Evolutionary conservation across 139 green algal species (phyloP), one percentile per base, ranked within the genome.

Genomic region (Tetraselmis chui): DNA sequence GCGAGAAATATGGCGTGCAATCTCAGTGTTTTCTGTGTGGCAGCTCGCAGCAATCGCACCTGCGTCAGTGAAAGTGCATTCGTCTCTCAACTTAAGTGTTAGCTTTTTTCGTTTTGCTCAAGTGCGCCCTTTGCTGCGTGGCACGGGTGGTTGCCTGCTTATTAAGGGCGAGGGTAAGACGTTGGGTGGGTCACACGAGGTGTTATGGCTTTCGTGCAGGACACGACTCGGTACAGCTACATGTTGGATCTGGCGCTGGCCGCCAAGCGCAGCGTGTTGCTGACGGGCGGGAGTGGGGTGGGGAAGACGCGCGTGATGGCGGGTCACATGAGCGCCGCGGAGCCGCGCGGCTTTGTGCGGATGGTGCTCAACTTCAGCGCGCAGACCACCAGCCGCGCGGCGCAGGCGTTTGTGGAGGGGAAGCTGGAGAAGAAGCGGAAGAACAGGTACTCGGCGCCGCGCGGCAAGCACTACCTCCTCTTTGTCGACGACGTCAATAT

Each of bases 401-500:
- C 93, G 31, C 93, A 95, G 87, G 29, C 88, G 31, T 81, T 95
- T 27, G 94, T 95, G 74, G 92, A 97, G 86, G 83, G 76, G 85
- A 95, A 94, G 88, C 89, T 96, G 59, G 92, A 94, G 82, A 96
- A 96, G 91, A 94, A 94, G 87, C 84, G 92, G 67, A 95, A 94
- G 89, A 95, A 89, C 74, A 23, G 89, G 26, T 91, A 93, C 77
- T 91, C 92, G 30, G 89, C 91, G 29, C 92, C 93, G 2, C 30
- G 86, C 26, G 92, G 91, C 84, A 95, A 95, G 89, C 89, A 88
- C 77, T 85, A 95, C 11, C 91, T 95, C 26, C 91, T 97, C 85
- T 96, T 96, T 81, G 90, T 97, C 67, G 94, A 97, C 83, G 94
- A 97, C 81, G 88, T 97, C 31, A 97, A 97, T 89, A 95, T 97